Evolutionary conservation across 1,284 basidiomycete genomes (phyloP).

Genomic region (Pseudozyma flocculosa): DNA sequence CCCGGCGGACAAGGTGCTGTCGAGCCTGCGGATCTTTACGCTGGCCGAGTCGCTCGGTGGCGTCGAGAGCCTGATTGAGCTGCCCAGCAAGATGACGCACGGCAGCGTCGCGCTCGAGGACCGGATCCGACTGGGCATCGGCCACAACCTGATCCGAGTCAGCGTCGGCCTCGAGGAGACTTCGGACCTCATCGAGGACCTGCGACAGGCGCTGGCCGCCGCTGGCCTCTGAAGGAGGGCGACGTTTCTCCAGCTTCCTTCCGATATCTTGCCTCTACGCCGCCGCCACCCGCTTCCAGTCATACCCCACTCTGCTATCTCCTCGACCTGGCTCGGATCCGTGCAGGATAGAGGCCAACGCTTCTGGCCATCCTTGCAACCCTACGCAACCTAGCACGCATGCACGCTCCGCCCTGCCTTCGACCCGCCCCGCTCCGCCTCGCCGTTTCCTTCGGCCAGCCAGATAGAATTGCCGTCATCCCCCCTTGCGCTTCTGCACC

Average conservation of each 20-base stretch:
- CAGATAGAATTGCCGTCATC: no score
- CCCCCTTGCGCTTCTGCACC: no score
- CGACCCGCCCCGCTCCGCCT: no score
- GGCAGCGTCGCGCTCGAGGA: constrained; percentile 71
- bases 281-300: no score
- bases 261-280: no score
- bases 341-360: no score
- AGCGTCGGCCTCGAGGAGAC: constrained; percentile 86
- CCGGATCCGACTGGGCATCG: constrained; percentile 63
- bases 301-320: no score
- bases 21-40: constrained; percentile 70
- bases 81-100: constrained; percentile 60
- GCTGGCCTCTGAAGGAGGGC: constrained; percentile 21
- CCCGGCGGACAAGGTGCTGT: constrained; percentile 72
- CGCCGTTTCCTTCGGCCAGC: no score
- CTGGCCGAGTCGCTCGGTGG: constrained; percentile 89
- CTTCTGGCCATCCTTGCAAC: no score
- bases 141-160: constrained; percentile 75
- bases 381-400: no score
- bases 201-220: constrained; percentile 68
- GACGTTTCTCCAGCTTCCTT: not conserved
- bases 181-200: constrained; percentile 75
- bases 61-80: constrained; percentile 84
- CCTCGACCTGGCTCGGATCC: no score
- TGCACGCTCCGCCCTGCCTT: no score